Evolutionary conservation across 257 asterid species (phyloP).

Genomic region (Marsdenia floribunda): DNA sequence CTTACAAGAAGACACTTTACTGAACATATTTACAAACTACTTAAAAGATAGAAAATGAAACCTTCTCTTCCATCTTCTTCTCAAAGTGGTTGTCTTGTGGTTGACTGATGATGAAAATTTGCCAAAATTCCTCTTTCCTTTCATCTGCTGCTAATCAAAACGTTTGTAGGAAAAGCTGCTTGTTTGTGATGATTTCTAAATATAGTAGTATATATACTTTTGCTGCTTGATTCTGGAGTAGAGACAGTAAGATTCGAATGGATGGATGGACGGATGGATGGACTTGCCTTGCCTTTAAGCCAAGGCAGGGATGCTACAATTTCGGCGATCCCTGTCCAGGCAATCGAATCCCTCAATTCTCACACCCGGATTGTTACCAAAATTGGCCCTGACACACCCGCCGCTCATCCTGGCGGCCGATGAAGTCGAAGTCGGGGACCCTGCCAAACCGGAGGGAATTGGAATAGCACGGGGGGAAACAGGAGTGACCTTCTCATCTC

Average conservation of each 20-base stretch:
- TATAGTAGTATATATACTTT: slow-evolving; percentile 18
- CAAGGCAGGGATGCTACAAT: slow-evolving; percentile 93
- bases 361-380: slow-evolving; percentile 93
- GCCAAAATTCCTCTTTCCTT: slow-evolving; percentile 20
- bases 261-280: background rate
- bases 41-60: slow-evolving; percentile 24
- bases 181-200: too few species aligned
- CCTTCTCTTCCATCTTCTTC: background rate
- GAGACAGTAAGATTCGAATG: background rate
- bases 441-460: slow-evolving; percentile 43
- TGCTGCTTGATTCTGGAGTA: slow-evolving; percentile 3
- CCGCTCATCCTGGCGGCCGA: slow-evolving; percentile 37
- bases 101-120: too few species aligned
- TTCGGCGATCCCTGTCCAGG: slow-evolving; percentile 86
- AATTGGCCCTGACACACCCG: slow-evolving; percentile 74
- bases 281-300: slow-evolving; percentile 45
- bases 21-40: slow-evolving; percentile 46
- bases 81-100: too few species aligned
- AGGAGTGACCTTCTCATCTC: slow-evolving; percentile 58
- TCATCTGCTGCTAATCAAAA: slow-evolving; percentile 16
- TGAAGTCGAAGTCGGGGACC: slow-evolving; percentile 51
- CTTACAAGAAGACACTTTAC: slow-evolving; percentile 38
- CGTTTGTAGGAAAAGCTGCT: background rate
- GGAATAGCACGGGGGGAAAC: slow-evolving; percentile 63
- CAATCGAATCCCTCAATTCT: slow-evolving; percentile 95